Base-by-base conservation (phyloP, 257 asterid genomes). In the Jaltomata sinuosa region DNA sequence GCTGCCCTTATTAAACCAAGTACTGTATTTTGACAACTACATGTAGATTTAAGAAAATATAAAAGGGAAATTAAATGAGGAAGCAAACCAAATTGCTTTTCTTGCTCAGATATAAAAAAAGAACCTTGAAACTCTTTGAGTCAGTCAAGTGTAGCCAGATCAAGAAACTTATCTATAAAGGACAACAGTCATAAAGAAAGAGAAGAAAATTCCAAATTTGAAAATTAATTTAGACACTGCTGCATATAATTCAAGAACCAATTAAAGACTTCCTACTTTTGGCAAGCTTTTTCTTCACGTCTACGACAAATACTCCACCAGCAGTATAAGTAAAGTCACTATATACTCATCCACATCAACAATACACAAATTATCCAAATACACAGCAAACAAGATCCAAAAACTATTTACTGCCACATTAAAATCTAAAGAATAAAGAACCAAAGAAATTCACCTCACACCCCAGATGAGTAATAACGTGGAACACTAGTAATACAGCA, bases 391-490 rank as follows among this genome's bases (percentile, higher is more conserved):
- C 42, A 22, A 47, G 54, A 74, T 82, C 85, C 57, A 27, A 76
- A 84, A 3, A 84, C 53, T 79, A n/a, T 54, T 34, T 8, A 36
- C 21, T 14, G 81, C 45, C 42, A 84, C 62, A n/a, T 69, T 47
- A 76, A 71, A 38, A 4, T 11, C 25, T 68, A 82, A 71, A 80
- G 34, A 19, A 29, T 22, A 83, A 77, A 84, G 52, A 79, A 69
- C 59, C 61, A 81, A 62, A 55, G 53, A 84, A 38, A 84, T 2
- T 55, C 69, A 54, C 83, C 72, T 55, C 80, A 64, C 29, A 85
- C 67, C 85, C 85, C 85, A 71, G 79, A 18, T 52, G 79, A 87
- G 45, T 83, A 80, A 85, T 77, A 77, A 92, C 94, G 90, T 88
- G 83, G 87, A 54, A 80, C 80, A 85, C 83, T 81, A 74, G 15